A percentile compares a stretch with the other conserved stretches of the same genome.
These are phyloP conservation scores for Termitomyces sp. DNA, from an alignment of 768 basidiomycete species.

Conservation along the genomic window DNA sequence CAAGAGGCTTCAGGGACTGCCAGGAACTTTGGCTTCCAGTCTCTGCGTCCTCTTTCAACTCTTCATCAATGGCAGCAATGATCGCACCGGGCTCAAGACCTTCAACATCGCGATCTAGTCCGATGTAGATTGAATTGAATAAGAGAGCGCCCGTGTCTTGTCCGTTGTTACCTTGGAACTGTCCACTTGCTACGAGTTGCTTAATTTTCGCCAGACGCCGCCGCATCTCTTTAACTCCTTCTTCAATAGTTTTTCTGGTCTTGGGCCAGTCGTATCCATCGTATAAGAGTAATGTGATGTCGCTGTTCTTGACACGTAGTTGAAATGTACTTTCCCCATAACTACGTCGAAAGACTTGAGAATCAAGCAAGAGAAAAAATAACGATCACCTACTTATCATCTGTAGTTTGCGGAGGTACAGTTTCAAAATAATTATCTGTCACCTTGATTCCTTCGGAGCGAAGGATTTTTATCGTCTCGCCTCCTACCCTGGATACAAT, in stretches of 20 bases:
- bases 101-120: constrained; percentile 74
- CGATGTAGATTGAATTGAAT: constrained; percentile 94
- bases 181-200: constrained; percentile 88
- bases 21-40: constrained; percentile 81
- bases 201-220: constrained; percentile 82
- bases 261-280: constrained; percentile 93
- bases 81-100: constrained; percentile 70
- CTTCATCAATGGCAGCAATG: constrained; percentile 89
- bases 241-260: constrained; percentile 84
- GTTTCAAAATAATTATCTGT: constrained; percentile 73
- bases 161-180: constrained; percentile 70
- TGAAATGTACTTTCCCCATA: constrained; percentile 43
- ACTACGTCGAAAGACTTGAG: constrained; percentile 19
- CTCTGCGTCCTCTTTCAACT: constrained; percentile 74
- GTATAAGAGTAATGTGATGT: constrained; percentile 70
- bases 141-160: constrained; percentile 73
- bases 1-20: constrained; percentile 70
- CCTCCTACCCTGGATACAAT: constrained; percentile 65
- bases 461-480: constrained; percentile 81
- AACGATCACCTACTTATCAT: constrained; percentile 36
- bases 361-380: not conserved
- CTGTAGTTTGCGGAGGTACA: constrained; percentile 47
- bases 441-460: constrained; percentile 54
- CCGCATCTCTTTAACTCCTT: constrained; percentile 84
- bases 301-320: constrained; percentile 53